A percentile compares a stretch with the other conserved stretches of the same genome.
Evolutionary conservation across 495 filamentous ascomycete species (phyloP).

Genomic region (Geoglossum glabrum): DNA sequence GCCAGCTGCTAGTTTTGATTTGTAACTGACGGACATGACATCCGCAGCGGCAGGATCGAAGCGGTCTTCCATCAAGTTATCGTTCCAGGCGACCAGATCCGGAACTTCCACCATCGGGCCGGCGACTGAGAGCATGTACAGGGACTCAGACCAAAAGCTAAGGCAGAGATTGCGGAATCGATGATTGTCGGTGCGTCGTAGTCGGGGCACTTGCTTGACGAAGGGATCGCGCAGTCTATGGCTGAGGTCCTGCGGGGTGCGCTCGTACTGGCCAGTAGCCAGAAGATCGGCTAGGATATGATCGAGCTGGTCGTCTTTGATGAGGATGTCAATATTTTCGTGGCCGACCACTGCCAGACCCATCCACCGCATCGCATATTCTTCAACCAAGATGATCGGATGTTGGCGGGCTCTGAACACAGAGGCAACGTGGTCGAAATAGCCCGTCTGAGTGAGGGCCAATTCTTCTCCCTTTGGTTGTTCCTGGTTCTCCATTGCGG

Average conservation of each 20-base stretch:
- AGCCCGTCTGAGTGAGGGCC: background rate
- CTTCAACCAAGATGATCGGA: background rate
- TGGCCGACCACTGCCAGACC: background rate
- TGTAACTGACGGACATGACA: background rate
- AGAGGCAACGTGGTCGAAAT: background rate
- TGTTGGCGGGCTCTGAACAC: background rate
- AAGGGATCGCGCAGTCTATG: background rate
- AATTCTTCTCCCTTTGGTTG: background rate
- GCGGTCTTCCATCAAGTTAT: constrained; percentile 3
- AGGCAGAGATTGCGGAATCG: background rate
- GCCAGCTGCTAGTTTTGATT: background rate
- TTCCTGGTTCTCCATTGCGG: background rate
- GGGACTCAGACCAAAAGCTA: constrained; percentile 1
- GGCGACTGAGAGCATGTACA: constrained; percentile 1
- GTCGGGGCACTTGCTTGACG: background rate
- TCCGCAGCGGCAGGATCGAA: background rate
- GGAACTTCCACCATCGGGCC: background rate
- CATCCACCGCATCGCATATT: background rate
- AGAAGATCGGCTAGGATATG: constrained; percentile 2
- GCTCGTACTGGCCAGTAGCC: background rate
- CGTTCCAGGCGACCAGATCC: background rate
- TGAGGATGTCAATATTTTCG: background rate
- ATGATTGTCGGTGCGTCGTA: background rate
- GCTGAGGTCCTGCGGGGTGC: background rate
- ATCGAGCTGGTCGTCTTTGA: background rate